These are phyloP conservation scores for Podaxis carcinomalis DNA, from an alignment of 768 basidiomycete genomes.

Conservation along the genomic window DNA sequence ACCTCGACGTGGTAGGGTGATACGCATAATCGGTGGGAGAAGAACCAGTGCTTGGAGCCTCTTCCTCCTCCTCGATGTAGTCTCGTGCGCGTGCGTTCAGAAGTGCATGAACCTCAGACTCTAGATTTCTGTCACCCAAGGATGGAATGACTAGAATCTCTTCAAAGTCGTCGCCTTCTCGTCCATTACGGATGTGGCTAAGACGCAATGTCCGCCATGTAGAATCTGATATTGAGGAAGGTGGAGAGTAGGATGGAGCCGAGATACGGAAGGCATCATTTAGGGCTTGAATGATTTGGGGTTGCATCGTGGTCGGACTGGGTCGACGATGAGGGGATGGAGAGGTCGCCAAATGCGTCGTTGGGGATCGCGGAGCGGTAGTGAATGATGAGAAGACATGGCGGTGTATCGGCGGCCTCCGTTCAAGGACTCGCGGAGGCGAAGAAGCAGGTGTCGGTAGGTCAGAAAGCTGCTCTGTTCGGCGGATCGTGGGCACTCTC, in stretches of 20 bases:
- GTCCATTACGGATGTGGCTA: conserved; percentile 12
- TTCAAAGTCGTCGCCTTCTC: conserved; percentile 34
- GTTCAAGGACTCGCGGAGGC: not conserved
- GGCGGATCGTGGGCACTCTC: conserved; percentile 9
- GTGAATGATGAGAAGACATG: conserved; percentile 9
- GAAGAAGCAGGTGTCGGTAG: not conserved
- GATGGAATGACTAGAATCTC: conserved; percentile 53
- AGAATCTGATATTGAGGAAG: conserved; percentile 39
- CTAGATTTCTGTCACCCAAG: conserved; percentile 49
- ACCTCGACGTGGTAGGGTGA: conserved; percentile 12
- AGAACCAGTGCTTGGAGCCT: conserved; percentile 26
- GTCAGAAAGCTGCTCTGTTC: conserved; percentile 1
- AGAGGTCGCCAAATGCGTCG: not conserved
- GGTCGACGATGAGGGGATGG: conserved; percentile 1
- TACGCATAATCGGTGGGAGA: conserved; percentile 27
- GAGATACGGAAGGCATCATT: conserved; percentile 58
- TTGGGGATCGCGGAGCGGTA: conserved; percentile 2
- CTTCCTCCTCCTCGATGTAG: conserved; percentile 13
- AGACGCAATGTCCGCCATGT: conserved; percentile 37
- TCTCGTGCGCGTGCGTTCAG: conserved; percentile 40
- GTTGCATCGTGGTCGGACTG: conserved; percentile 14
- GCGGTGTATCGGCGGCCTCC: not conserved
- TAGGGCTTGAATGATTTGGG: conserved; percentile 46
- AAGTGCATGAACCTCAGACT: conserved; percentile 53
- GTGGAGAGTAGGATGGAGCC: conserved; percentile 33